Evolutionary conservation across 2,329 filamentous ascomycete species (phyloP), one percentile per base, ranked within the genome.

Genomic region (Zymoseptoria passerinii): DNA sequence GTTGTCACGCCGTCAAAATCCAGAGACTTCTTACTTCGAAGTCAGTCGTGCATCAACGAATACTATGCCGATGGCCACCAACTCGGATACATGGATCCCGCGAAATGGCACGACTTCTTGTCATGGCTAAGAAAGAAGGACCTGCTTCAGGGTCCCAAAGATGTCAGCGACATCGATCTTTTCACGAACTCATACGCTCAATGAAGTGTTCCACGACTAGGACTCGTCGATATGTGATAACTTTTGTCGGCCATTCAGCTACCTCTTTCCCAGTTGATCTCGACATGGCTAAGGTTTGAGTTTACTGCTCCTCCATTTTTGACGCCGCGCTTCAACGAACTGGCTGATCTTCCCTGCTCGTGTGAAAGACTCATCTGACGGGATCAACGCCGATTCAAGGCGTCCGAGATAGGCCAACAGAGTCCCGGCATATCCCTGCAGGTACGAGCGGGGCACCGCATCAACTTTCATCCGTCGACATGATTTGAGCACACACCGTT

Each of bases 1-100:
- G 56, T 66, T 40, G 65, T 61, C 23, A 35, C 52, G 19, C 68
- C 68, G 10, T 57, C 55, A 51, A 59, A 63, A 23, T 63, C 61
- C 8, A 55, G 61, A 40, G 62, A 65, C 18, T 71, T 71, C 56
- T 59, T 71, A 52, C 50, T 49, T 16, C 60, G 57, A 52, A 71
- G 69, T 54, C 70, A 71, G 58, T 48, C 59, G 51, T 58, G 58
- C 27, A 67, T 71, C 61, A 71, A 71, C 54, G 53, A 62, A 8
- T 70, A 61, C 58, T 71, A 71, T 51, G 59, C 56, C 6, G 67
- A 67, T 44, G 68, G 61, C 8, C 35, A 56, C 4, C 23, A 28
- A 29, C 54, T 56, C 9, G 62, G 62, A 16, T 57, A 28, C 48
- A 64, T 64, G 62, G 62, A 62, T 4, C 16, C 28, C 1, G 48